These are phyloP conservation scores for Aspergillus sp. DNA, from an alignment of 2,329 filamentous ascomycete species.

Conservation along the genomic window DNA sequence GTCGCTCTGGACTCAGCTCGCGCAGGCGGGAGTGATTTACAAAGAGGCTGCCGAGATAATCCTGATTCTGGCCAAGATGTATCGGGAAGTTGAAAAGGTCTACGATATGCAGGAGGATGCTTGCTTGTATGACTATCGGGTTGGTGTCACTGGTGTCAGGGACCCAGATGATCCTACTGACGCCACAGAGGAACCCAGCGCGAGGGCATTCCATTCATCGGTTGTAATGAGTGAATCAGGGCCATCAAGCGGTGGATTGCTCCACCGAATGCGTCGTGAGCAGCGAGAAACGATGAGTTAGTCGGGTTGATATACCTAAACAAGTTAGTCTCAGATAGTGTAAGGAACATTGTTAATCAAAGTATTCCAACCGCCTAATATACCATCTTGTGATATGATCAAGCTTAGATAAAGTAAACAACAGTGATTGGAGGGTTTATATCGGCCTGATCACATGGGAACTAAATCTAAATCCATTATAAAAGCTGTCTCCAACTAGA, in stretches of 20 bases:
- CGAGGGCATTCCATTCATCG: too few species aligned
- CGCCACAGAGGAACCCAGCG: not conserved
- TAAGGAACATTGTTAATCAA: too few species aligned
- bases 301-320: too few species aligned
- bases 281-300: not conserved
- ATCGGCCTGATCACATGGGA: too few species aligned
- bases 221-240: not conserved
- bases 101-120: not conserved
- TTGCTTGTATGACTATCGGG: not conserved
- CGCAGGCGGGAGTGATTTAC: not conserved
- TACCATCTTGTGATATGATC: too few species aligned
- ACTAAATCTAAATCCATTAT: too few species aligned
- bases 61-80: not conserved
- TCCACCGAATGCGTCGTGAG: not conserved
- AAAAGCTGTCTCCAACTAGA: too few species aligned
- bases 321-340: too few species aligned
- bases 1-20: not conserved
- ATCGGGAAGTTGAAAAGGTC: not conserved
- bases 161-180: not conserved
- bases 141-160: not conserved
- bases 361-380: too few species aligned
- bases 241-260: not conserved
- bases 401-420: too few species aligned
- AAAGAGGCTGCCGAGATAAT: not conserved
- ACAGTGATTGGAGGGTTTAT: too few species aligned